Percentiles rank a stretch among this genome's conserved stretches.
Conservation (phyloP, 305 asterid species). For the Striga hermonthica region DNA sequence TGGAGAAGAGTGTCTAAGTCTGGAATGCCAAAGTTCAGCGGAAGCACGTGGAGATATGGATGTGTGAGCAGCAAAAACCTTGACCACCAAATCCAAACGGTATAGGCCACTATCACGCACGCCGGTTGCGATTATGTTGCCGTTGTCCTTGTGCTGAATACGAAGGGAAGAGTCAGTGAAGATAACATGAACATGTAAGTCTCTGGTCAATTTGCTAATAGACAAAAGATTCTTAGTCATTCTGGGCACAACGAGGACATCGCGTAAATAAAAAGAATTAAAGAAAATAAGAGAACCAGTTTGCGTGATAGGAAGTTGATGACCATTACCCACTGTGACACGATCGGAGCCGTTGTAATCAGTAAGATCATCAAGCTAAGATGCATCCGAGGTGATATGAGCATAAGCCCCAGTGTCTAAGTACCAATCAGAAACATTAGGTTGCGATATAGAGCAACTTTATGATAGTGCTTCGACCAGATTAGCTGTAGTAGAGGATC, state of each 20-base stretch:
- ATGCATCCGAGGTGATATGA: constrained; percentile 15
- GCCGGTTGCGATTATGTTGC: constrained; percentile 18
- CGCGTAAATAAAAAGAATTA: neutral
- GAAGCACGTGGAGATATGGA: constrained; percentile 1
- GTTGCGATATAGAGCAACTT: neutral
- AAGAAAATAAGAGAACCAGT: constrained; percentile 1
- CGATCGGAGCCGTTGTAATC: neutral
- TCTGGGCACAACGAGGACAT: constrained; percentile 17
- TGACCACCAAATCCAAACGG: neutral
- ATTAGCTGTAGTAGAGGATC: neutral
- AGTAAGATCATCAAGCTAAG: neutral
- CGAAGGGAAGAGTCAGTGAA: constrained; percentile 3
- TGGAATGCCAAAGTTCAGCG: constrained; percentile 19
- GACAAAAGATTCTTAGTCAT: neutral
- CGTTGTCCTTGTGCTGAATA: constrained; percentile 20
- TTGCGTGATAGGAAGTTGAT: constrained; percentile 2
- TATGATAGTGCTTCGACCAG: constrained; percentile 19
- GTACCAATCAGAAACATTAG: neutral
- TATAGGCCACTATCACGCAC: constrained; percentile 18
- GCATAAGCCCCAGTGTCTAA: constrained; percentile 16
- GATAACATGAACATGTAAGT: neutral
- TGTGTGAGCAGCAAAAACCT: neutral
- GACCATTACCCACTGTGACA: constrained; percentile 26
- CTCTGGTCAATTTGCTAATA: constrained; percentile 14
- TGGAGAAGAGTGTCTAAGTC: constrained; percentile 13